phyloP scores from a whole-genome alignment of 768 basidiomycete species.

The Boletus rufocinnamomeus region DNA sequence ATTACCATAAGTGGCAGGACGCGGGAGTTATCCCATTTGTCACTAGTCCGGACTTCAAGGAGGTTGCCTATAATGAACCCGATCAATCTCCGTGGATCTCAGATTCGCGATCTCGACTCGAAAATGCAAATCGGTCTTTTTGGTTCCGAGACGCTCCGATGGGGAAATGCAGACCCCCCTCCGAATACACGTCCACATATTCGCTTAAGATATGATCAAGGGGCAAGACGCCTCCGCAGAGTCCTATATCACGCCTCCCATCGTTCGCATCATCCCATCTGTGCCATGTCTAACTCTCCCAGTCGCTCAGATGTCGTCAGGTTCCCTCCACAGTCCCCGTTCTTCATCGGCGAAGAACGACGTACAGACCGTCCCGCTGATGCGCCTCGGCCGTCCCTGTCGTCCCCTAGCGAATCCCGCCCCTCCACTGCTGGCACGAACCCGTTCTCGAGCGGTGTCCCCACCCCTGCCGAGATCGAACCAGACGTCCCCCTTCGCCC shows the following conservation, averaged over 20 bases:
- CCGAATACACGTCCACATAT: neutral
- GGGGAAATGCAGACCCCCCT: conserved; percentile 5
- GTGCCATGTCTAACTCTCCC: conserved; percentile 23
- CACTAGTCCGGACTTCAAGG: conserved; percentile 23
- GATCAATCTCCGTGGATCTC: conserved; percentile 30
- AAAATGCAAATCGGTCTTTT: conserved; percentile 26
- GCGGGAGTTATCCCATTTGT: too few relatives aligned
- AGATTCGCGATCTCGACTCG: conserved; percentile 26
- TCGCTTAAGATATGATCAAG: conserved; percentile 10
- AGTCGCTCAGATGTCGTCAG: neutral
- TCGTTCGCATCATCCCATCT: neutral
- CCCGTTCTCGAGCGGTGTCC: conserved; percentile 48
- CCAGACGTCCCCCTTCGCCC: conserved; percentile 36
- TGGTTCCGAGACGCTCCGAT: conserved; percentile 13
- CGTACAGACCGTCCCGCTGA: neutral
- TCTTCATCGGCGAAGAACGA: conserved; percentile 25
- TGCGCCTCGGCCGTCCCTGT: neutral
- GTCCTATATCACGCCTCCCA: conserved; percentile 7
- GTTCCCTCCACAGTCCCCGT: conserved; percentile 10
- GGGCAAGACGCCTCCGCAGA: neutral
- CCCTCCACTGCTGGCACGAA: conserved; percentile 37
- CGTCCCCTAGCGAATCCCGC: conserved; percentile 14
- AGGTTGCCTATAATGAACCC: neutral
- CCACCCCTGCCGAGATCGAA: conserved; percentile 8
- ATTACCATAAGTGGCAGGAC: neutral